Conservation (phyloP, 768 basidiomycete genomes). For the Naganishia randhawae region DNA sequence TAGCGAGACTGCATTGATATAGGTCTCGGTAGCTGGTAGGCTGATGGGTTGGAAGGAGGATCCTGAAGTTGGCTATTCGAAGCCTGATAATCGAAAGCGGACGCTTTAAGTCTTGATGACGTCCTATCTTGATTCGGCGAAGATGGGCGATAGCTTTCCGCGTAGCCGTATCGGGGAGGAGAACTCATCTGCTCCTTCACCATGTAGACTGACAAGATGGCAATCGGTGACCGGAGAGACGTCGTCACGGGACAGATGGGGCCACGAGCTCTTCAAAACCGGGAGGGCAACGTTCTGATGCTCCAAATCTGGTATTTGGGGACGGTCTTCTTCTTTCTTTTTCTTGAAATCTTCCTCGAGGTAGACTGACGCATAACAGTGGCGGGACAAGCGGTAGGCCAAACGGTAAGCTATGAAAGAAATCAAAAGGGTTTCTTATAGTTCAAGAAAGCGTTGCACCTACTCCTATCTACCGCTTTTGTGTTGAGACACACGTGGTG, state of each 20-base stretch:
- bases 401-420: not conserved
- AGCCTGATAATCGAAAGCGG: not conserved
- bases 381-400: not conserved
- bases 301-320: not conserved
- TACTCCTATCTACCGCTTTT: not conserved
- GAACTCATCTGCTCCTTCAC: conserved; percentile 11
- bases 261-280: too few species aligned
- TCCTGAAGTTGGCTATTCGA: not conserved
- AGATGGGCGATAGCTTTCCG: not conserved
- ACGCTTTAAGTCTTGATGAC: not conserved
- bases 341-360: not conserved
- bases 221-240: not conserved
- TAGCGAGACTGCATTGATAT: conserved; percentile 5
- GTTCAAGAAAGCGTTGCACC: not conserved
- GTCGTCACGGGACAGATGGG: too few species aligned
- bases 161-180: conserved; percentile 3
- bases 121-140: not conserved
- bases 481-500: not conserved
- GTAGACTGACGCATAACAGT: not conserved
- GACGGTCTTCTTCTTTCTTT: not conserved
- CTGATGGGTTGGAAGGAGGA: not conserved
- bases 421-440: not conserved
- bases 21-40: conserved; percentile 2
- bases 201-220: not conserved
- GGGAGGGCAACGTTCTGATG: too few species aligned